Percentiles rank a stretch among this genome's conserved stretches.
These are phyloP conservation scores for Penicilliopsis zonata DNA, from an alignment of 495 filamentous ascomycete genomes.

Conservation along the genomic window DNA sequence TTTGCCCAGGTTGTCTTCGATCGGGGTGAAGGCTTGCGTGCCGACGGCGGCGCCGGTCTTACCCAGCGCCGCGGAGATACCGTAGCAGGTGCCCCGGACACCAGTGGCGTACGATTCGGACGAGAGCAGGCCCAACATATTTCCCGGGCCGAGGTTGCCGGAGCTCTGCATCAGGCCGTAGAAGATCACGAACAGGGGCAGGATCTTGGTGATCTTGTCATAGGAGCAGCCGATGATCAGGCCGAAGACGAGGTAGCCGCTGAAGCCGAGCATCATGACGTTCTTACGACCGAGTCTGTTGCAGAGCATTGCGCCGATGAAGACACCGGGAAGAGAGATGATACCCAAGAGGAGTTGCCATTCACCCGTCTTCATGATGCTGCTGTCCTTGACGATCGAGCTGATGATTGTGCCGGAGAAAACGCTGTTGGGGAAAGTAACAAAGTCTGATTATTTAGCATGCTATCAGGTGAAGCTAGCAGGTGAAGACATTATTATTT, in stretches of 20 bases:
- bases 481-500: too few species aligned
- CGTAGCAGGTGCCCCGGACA: slow-evolving; percentile 39
- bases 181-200: slow-evolving; percentile 41
- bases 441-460: slow-evolving; percentile 18
- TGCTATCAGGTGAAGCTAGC: too few species aligned
- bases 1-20: slow-evolving; percentile 30
- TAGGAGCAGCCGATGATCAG: slow-evolving; percentile 39
- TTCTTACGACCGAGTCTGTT: slow-evolving; percentile 34
- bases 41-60: slow-evolving; percentile 42
- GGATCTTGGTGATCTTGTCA: slow-evolving; percentile 33
- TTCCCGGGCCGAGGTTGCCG: slow-evolving; percentile 40
- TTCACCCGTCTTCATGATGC: slow-evolving; percentile 26
- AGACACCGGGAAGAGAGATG: slow-evolving; percentile 35
- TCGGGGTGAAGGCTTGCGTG: slow-evolving; percentile 37
- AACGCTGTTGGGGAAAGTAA: slow-evolving; percentile 37
- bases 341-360: slow-evolving; percentile 38
- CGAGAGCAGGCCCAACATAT: slow-evolving; percentile 37
- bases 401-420: slow-evolving; percentile 38
- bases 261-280: slow-evolving; percentile 44
- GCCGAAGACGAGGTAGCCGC: slow-evolving; percentile 38
- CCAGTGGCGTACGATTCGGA: slow-evolving; percentile 39
- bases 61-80: slow-evolving; percentile 39
- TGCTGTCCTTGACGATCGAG: slow-evolving; percentile 21
- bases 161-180: slow-evolving; percentile 40
- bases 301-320: slow-evolving; percentile 36